Evolutionary conservation across 2,329 filamentous ascomycete species (phyloP), one percentile per base, ranked within the genome.

Genomic region (Pseudocercospora crystallina): DNA sequence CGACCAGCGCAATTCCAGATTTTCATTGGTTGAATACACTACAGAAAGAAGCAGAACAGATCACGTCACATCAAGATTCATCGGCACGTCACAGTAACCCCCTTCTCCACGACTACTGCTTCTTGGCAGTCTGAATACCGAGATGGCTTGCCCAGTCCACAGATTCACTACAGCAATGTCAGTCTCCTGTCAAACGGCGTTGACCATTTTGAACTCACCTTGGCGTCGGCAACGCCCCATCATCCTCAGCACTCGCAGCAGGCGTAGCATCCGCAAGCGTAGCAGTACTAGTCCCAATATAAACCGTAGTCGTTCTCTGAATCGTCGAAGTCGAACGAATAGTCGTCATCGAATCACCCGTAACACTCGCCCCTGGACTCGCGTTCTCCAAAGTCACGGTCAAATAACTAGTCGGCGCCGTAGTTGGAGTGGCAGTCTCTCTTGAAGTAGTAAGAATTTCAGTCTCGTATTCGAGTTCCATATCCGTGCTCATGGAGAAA

Each of bases 401-500:
- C 39, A 64, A 41, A 38, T 60, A 65, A 7, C 64, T 62, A 15
- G 65, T 69, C 29, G 61, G 56, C 12, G 48, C 60, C 9, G 62
- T 50, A 5, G 43, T 64, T 2, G 53, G 56, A 2, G 45, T 53
- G 1, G 55, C 61, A 33, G 44, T 53, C 9, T 35, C 39, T 33
- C 53, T 44, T 7, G 49, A 39, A 17, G 64, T 67, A 2, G 56
- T 65, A 11, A 59, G 70, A 2, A 62, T 69, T 43, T 73, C 68
- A 0, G 63, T 70, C 43, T 69, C 60, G 31, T 70, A 73, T 36
- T 70, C 64, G 29, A 71, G 44, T 34, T 70, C 51, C 48, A 73
- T 64, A 2, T 65, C 66, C 5, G 72, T 75, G 0, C 64, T 66
- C 53, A 76, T 56, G 46, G 65, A 69, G 41, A 76, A 63, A 0